phyloP scores from a whole-genome alignment of 2,329 filamentous ascomycete genomes.

The Ceratocystis lukuohia region DNA sequence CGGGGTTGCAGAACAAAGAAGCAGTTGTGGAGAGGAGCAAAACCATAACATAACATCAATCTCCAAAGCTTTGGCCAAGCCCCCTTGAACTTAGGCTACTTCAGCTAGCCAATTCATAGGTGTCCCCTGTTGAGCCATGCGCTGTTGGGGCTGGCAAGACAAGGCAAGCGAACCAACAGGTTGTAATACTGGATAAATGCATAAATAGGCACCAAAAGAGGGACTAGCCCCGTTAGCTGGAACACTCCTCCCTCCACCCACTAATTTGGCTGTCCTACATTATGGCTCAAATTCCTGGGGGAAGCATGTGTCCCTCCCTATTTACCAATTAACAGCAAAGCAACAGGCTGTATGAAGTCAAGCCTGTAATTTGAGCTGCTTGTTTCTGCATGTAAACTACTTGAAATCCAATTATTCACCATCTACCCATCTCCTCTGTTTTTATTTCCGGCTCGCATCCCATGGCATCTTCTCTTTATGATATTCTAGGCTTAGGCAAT shows the following conservation, averaged over 20 bases:
- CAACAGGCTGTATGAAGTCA: too few species aligned
- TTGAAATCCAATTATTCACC: not conserved
- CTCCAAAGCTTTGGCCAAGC: slow-evolving; percentile 2
- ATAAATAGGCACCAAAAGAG: not conserved
- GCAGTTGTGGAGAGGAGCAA: not conserved
- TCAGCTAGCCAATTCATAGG: not conserved
- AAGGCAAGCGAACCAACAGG: too few species aligned
- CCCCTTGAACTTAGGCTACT: not conserved
- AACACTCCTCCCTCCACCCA: not conserved
- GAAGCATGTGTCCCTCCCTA: too few species aligned
- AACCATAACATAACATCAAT: not conserved
- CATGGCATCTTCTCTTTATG: slow-evolving; percentile 30
- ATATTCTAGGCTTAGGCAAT: slow-evolving; percentile 26
- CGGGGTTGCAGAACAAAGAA: not conserved
- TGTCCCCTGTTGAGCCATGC: not conserved
- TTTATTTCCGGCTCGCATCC: not conserved
- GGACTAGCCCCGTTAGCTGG: not conserved
- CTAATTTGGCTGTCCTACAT: not conserved
- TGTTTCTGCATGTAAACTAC: not conserved
- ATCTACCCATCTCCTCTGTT: not conserved
- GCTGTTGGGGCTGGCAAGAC: not conserved
- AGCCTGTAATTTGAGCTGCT: too few species aligned
- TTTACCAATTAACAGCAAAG: too few species aligned
- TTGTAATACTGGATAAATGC: not conserved
- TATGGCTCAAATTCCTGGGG: not conserved